phyloP scores from a whole-genome alignment of 2,329 filamentous ascomycete species.

The Epichloe typhina region DNA sequence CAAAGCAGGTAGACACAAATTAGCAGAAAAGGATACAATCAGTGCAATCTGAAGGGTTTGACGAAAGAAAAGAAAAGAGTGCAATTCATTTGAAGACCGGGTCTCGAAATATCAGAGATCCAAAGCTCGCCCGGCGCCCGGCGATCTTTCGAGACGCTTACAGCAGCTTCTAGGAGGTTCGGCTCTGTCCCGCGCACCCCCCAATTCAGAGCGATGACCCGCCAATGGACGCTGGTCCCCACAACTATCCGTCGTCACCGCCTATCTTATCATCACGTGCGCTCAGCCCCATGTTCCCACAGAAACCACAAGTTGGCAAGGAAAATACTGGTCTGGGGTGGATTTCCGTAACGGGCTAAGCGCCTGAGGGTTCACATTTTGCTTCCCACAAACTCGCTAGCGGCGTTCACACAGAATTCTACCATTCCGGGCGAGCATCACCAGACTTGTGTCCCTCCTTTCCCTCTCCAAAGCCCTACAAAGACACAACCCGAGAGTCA shows the following conservation, averaged over 20 bases:
- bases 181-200: conserved; percentile 5
- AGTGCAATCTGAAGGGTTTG: not conserved
- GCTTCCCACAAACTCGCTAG: conserved; percentile 30
- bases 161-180: conserved; percentile 29
- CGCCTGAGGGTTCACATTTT: conserved; percentile 30
- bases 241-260: not conserved
- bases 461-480: conserved; percentile 21
- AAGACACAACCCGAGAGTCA: conserved; percentile 36
- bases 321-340: conserved; percentile 8
- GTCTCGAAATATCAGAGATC: conserved; percentile 9
- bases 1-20: not conserved
- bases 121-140: not conserved
- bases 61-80: not conserved
- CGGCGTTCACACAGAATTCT: conserved; percentile 28
- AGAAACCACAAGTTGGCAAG: conserved; percentile 5
- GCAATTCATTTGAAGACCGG: not conserved
- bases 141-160: conserved; percentile 9
- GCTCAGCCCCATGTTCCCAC: conserved; percentile 18
- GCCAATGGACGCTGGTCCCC: not conserved
- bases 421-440: conserved; percentile 28
- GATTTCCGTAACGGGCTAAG: conserved; percentile 19
- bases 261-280: conserved; percentile 26
- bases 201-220: not conserved
- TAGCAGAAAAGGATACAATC: not conserved
- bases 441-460: conserved; percentile 22